Conservation (phyloP, 1,284 basidiomycete genomes). For the Ganoderma meredithae region DNA sequence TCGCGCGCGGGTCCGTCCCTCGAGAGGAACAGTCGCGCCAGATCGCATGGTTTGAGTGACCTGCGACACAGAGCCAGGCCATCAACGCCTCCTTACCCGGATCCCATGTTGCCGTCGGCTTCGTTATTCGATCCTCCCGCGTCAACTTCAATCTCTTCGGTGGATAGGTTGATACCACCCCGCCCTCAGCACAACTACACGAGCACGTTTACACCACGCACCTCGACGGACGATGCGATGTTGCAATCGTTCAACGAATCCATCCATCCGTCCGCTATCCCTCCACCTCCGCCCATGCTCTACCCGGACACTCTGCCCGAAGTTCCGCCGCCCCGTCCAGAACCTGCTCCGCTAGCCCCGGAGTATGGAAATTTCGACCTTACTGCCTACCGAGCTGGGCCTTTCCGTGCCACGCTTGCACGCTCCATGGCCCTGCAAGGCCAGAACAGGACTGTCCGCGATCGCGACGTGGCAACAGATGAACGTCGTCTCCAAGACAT, state of each 20-base stretch:
- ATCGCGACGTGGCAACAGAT: background rate
- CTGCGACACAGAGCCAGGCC: conserved; percentile 22
- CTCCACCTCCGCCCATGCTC: background rate
- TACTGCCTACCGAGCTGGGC: conserved; percentile 32
- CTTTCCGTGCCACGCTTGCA: conserved; percentile 34
- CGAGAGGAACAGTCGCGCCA: conserved; percentile 19
- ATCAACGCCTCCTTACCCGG: background rate
- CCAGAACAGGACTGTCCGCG: conserved; percentile 3
- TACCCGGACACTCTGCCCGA: background rate
- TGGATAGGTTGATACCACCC: background rate
- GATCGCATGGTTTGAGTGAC: conserved; percentile 13
- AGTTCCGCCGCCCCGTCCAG: background rate
- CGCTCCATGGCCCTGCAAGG: conserved; percentile 30
- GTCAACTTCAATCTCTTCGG: background rate
- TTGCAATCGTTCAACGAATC: conserved; percentile 1
- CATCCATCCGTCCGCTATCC: background rate
- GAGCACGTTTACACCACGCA: background rate
- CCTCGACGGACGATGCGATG: conserved; percentile 7
- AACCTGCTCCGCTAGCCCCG: background rate
- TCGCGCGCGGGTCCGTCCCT: conserved; percentile 2
- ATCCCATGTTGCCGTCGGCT: background rate
- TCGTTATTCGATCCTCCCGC: background rate
- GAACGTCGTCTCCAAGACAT: background rate
- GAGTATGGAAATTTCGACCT: conserved; percentile 25
- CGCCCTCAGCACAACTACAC: background rate